Percentiles rank a stretch among this genome's conserved stretches.
Conservation (phyloP, 768 basidiomycete species). For the Austroboletus festivus region DNA sequence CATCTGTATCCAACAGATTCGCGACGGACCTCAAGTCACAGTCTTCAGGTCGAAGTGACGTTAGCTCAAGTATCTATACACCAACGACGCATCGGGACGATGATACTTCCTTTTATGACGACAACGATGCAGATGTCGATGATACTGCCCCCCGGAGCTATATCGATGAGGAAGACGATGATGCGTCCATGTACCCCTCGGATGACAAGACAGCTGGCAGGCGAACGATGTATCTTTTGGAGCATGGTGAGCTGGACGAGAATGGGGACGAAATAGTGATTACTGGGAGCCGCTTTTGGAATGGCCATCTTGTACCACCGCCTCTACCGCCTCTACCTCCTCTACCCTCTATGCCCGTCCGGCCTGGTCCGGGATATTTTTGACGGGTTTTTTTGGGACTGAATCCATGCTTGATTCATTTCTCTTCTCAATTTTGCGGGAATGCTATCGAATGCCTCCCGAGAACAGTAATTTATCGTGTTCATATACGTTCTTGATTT, state of each 20-base stretch:
- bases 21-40: constrained; percentile 11
- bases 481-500: constrained; percentile 21
- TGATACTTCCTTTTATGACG: constrained; percentile 19
- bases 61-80: constrained; percentile 17
- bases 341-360: constrained; percentile 19
- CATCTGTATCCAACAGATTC: constrained; percentile 3
- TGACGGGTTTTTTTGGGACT: constrained; percentile 11
- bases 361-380: constrained; percentile 29
- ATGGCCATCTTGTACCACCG: constrained; percentile 1
- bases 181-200: constrained; percentile 28
- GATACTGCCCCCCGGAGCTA: constrained; percentile 8
- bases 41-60: constrained; percentile 19
- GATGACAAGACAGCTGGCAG: constrained; percentile 33
- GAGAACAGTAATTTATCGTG: constrained; percentile 28
- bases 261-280: constrained; percentile 19
- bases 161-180: constrained; percentile 25
- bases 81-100: constrained; percentile 15
- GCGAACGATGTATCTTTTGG: constrained; percentile 34
- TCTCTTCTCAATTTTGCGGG: background rate
- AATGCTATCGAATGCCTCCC: constrained; percentile 1
- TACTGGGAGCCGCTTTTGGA: constrained; percentile 22
- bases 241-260: constrained; percentile 26
- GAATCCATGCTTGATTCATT: constrained; percentile 1
- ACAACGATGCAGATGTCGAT: constrained; percentile 20
- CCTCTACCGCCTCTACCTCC: constrained; percentile 18